Base-by-base conservation (phyloP, 2,329 filamentous ascomycete species). In the Sarocladium kiliense region DNA sequence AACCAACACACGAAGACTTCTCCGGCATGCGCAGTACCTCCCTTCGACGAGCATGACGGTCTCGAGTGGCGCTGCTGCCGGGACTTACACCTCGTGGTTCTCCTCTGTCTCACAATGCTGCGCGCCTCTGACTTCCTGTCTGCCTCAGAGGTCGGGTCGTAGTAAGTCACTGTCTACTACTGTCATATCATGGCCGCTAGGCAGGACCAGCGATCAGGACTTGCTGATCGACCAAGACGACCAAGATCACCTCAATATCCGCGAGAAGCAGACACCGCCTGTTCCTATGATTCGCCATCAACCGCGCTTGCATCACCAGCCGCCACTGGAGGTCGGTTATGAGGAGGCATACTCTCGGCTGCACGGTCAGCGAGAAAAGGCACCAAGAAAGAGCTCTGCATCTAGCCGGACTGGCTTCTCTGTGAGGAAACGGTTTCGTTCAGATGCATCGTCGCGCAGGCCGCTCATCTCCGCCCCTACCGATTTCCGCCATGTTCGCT, bases 401-500 rank as follows among this genome's bases (percentile, higher is more conserved):
- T 71, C 63, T 64, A 70, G 59, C 71, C 74, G 61, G 58, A 72
- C 68, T 58, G 71, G 68, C 61, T 74, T 76, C 63, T 75, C 76
- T 53, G 68, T 71, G 62, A 78, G 72, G 67, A 77, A 71, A 63
- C 71, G 73, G 54, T 68, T 77, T 62, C 70, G 73, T 61, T 72
- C 77, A 57, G 71, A 74, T 57, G 68, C 72, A 54, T 69, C 73
- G 42, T 70, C 76, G 63, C 79, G 76, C 67, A 73, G 78, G 66
- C 77, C 78, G 65, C 72, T 73, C 57, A 86, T 86, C 62, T 84
- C 82, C 41, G 73, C 73, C 19, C 83, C 83, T 3, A 77, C 77
- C 49, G 74, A 86, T 65, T 86, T 86, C 62, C 78, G 77, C 47
- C 83, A 86, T 69, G 61, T 86, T 50, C 70, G 78, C 55, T 78